Conservation (phyloP, 2,329 filamentous ascomycete genomes). For the Didymella glomerata region DNA sequence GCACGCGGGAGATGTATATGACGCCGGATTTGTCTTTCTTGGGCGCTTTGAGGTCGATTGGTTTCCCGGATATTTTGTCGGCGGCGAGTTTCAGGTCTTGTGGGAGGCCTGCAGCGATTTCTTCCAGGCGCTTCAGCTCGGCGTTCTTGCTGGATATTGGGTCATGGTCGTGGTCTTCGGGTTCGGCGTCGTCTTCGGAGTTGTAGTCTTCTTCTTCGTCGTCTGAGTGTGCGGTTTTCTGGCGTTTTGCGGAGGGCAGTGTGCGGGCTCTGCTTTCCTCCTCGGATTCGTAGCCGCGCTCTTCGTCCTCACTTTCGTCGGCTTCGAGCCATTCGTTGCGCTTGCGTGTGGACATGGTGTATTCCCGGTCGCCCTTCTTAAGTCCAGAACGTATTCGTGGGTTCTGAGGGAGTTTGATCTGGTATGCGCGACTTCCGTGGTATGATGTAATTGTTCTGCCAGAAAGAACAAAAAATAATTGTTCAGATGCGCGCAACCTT, state of each 20-base stretch:
- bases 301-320: conserved; percentile 55
- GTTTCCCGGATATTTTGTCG: conserved; percentile 31
- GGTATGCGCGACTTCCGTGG: not conserved
- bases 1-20: conserved; percentile 82
- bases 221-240: conserved; percentile 62
- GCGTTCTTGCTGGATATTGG: conserved; percentile 41
- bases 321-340: conserved; percentile 74
- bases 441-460: not conserved
- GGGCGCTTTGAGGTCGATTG: conserved; percentile 56
- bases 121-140: conserved; percentile 44
- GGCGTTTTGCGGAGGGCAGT: conserved; percentile 66
- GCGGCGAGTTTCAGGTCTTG: conserved; percentile 49
- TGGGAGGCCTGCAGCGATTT: conserved; percentile 41
- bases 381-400: not conserved
- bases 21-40: conserved; percentile 79
- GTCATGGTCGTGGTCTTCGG: conserved; percentile 31
- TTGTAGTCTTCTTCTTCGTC: conserved; percentile 30
- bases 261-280: conserved; percentile 71
- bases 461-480: not conserved
- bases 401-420: not conserved
- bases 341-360: conserved; percentile 71
- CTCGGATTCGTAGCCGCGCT: conserved; percentile 70
- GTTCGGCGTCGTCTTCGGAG: conserved; percentile 38
- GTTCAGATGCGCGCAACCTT: not conserved
- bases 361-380: not conserved